phyloP scores from a whole-genome alignment of 148 eudicot species.

The Camellia sinensis region DNA sequence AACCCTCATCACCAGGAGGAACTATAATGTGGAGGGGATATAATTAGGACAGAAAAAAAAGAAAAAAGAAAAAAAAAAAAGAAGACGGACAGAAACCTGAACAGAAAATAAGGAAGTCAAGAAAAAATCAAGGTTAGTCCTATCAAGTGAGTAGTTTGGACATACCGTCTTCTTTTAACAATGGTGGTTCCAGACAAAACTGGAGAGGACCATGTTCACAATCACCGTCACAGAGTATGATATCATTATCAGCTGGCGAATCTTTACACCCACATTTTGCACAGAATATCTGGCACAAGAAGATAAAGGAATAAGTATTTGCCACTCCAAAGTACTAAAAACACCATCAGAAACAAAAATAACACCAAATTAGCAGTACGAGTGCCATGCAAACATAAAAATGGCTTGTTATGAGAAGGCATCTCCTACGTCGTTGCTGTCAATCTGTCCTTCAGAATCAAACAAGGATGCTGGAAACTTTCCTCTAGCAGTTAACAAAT shows the following conservation, averaged over 20 bases:
- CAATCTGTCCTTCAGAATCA: conserved; percentile 74
- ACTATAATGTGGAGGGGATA: conserved; percentile 36
- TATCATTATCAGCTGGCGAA: conserved; percentile 60
- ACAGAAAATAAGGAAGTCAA: not conserved
- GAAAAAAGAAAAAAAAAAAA: not conserved
- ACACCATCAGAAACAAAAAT: not conserved
- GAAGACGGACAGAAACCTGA: not conserved
- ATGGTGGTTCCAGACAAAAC: conserved; percentile 77
- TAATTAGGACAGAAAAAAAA: not conserved
- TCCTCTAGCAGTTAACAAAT: conserved; percentile 54
- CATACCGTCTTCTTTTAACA: conserved; percentile 75
- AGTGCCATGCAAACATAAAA: not conserved
- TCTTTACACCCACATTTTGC: conserved; percentile 86
- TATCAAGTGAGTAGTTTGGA: conserved; percentile 16
- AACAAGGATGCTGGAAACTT: conserved; percentile 64
- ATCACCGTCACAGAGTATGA: conserved; percentile 86
- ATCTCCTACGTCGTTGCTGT: conserved; percentile 83
- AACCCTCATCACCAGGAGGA: conserved; percentile 84
- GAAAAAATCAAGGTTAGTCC: conserved; percentile 12
- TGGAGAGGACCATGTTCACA: conserved; percentile 96
- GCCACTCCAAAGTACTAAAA: not conserved
- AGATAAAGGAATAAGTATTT: not conserved
- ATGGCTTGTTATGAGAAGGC: not conserved
- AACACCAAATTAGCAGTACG: not conserved
- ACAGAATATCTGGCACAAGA: conserved; percentile 72